phyloP scores from a whole-genome alignment of 2,329 filamentous ascomycete genomes.

The Arthrinium puccinioides region DNA sequence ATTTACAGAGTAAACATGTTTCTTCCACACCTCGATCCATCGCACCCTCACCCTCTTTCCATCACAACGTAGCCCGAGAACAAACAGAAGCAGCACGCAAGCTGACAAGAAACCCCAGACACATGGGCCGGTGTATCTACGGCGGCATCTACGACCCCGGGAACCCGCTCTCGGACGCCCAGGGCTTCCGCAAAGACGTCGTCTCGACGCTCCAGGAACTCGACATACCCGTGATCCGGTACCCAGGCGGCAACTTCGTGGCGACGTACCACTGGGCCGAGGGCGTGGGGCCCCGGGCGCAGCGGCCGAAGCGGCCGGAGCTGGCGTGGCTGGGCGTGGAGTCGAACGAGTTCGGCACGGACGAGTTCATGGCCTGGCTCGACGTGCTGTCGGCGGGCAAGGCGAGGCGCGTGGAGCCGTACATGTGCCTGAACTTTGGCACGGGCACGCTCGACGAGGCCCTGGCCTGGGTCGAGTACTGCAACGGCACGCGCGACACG shows the following conservation, averaged over 20 bases:
- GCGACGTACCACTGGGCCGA: conserved; percentile 84
- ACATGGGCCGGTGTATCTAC: conserved; percentile 87
- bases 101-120: conserved; percentile 36
- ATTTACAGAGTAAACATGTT: conserved; percentile 64
- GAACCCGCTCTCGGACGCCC: conserved; percentile 63
- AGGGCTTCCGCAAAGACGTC: conserved; percentile 75
- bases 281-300: conserved; percentile 66
- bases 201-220: conserved; percentile 67
- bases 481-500: conserved; percentile 69
- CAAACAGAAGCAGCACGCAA: neutral
- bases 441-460: conserved; percentile 55
- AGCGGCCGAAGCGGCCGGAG: conserved; percentile 60
- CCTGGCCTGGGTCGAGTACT: conserved; percentile 79
- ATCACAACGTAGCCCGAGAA: conserved; percentile 1
- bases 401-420: conserved; percentile 63
- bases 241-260: conserved; percentile 78
- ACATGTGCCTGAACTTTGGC: conserved; percentile 74
- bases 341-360: conserved; percentile 73
- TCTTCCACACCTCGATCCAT: neutral
- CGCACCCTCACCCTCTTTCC: neutral
- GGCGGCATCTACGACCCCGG: conserved; percentile 77
- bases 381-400: conserved; percentile 56
- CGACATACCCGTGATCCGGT: conserved; percentile 68
- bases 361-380: conserved; percentile 83
- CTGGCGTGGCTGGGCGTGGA: conserved; percentile 74